phyloP scores from a whole-genome alignment of 768 basidiomycete genomes.

The Lactarius deliciosus region DNA sequence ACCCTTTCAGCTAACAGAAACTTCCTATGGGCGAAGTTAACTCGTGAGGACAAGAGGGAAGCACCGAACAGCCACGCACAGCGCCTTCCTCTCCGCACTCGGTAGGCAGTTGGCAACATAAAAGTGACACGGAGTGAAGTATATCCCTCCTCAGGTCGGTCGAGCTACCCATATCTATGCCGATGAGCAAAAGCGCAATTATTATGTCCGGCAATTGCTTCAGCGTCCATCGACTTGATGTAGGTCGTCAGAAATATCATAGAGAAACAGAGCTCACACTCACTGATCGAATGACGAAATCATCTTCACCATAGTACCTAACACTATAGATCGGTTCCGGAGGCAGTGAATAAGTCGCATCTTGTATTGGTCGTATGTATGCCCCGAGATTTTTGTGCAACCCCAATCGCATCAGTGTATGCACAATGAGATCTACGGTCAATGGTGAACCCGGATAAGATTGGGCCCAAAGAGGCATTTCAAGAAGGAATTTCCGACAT shows the following conservation, averaged over 20 bases:
- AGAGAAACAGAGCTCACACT: not conserved
- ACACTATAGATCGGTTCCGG: constrained; percentile 14
- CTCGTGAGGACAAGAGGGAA: not conserved
- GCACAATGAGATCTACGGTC: constrained; percentile 12
- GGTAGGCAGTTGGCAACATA: constrained; percentile 45
- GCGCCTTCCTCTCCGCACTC: constrained; percentile 31
- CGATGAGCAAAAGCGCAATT: constrained; percentile 52
- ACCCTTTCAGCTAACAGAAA: constrained; percentile 49
- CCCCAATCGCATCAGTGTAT: constrained; percentile 23
- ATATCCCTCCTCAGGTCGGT: constrained; percentile 48
- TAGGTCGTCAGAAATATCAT: constrained; percentile 1
- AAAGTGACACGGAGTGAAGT: constrained; percentile 45
- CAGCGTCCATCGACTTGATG: constrained; percentile 34
- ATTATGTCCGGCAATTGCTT: constrained; percentile 51
- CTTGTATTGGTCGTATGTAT: constrained; percentile 1
- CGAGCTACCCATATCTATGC: constrained; percentile 52
- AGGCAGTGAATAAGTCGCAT: constrained; percentile 9
- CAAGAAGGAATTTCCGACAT: constrained; percentile 23
- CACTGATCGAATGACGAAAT: constrained; percentile 18
- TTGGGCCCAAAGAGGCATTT: constrained; percentile 22
- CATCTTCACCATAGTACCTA: constrained; percentile 19
- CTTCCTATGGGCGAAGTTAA: constrained; percentile 41
- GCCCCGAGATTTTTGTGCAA: constrained; percentile 7
- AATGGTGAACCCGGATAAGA: constrained; percentile 23
- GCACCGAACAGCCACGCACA: not conserved